Evolutionary conservation across 345 rosid species (phyloP).

Genomic region (Citrus glauca): DNA sequence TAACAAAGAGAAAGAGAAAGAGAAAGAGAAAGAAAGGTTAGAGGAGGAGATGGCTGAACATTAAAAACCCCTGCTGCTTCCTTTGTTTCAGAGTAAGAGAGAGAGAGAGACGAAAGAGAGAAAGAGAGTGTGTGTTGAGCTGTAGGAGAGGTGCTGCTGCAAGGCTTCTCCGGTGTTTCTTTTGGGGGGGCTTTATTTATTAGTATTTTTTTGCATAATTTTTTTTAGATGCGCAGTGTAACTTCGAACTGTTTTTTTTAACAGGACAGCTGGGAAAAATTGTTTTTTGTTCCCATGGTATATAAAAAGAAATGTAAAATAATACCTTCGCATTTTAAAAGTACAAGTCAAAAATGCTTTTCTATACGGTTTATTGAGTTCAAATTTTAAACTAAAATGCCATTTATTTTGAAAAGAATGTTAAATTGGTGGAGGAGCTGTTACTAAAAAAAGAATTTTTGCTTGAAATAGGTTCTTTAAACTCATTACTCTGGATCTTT

Average conservation of each 20-base stretch:
- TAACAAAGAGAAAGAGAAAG: neutral
- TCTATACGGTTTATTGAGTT: too few relatives aligned
- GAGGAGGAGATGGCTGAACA: slow-evolving; percentile 37
- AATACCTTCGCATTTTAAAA: neutral
- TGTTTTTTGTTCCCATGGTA: neutral
- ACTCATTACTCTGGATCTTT: too few relatives aligned
- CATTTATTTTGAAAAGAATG: too few relatives aligned
- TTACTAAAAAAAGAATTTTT: neutral
- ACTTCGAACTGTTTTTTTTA: neutral
- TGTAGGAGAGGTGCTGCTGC: neutral
- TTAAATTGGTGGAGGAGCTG: neutral
- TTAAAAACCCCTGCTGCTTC: slow-evolving; percentile 37
- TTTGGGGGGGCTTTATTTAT: slow-evolving; percentile 33
- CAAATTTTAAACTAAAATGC: too few relatives aligned
- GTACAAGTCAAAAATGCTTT: neutral
- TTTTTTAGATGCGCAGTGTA: neutral
- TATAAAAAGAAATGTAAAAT: neutral
- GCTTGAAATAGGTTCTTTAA: too few relatives aligned
- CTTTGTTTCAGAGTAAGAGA: slow-evolving; percentile 43
- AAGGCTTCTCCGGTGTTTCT: slow-evolving; percentile 27
- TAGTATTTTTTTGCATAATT: neutral
- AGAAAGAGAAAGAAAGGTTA: slow-evolving; percentile 16
- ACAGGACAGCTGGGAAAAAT: neutral
- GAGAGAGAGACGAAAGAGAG: slow-evolving; percentile 5
- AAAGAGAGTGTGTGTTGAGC: neutral